Base-by-base conservation (phyloP, 768 basidiomycete genomes). In the Kockovaella imperatae region DNA sequence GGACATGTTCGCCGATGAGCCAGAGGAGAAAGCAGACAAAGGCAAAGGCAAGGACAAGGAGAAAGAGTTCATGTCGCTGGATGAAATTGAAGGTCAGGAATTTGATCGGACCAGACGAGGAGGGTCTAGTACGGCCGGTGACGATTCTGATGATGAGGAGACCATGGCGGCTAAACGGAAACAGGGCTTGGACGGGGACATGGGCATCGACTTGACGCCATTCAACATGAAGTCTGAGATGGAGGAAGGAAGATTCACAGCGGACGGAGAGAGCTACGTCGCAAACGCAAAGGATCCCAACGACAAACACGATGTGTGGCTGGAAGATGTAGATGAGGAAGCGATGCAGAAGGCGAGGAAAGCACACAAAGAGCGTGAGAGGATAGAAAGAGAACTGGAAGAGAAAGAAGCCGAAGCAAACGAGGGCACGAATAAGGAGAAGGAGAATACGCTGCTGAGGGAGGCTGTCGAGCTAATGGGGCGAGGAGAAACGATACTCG, bases 151-250 rank as follows among this genome's bases (percentile, higher is more conserved):
- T 62, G 79, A 76, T 47, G 80, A 56, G 82, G 89, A 63, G 84
- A 90, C 62, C 84, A 89, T 66, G 84, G 85, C 43, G 80, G 77
- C 35, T 23, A 47, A 74, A 87, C 86, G 70, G 80, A 77, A 31
- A 84, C 44, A 55, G 35, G 67, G 60, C 23, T 45, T 67, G 20
- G 67, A 68, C 28, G 64, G 62, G 10, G 62, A 64, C 40, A 96
- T 99, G 93, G 95, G 93, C 2, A 93, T 75, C 72, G 85, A 91
- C 65, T 59, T 99, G 8, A 90, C 86, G 3, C 86, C 87, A 23
- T 99, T 99, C 80, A 93, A 99, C 71, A 97, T 99, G 93, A 83
- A 90, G 55, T 84, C 87, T 60, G 95, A 99, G 77, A 91, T 97
- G 84, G 84, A 88, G 64, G 93, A 97, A 73, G 95, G 95, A 31